These are phyloP conservation scores for Sporisorium sorghi DNA, from an alignment of 1,284 basidiomycete species.

Conservation along the genomic window DNA sequence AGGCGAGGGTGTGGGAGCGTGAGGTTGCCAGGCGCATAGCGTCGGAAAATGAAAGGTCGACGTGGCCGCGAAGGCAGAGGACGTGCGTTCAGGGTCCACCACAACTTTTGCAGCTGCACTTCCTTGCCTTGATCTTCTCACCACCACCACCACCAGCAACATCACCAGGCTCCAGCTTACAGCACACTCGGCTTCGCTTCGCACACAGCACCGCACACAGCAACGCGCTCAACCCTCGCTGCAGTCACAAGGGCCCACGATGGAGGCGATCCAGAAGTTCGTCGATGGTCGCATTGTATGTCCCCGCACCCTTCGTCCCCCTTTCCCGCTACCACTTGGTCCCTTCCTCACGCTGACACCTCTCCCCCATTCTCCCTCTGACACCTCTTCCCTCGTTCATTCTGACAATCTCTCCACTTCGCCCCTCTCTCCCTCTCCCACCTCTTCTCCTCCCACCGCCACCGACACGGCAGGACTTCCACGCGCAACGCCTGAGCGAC, in stretches of 20 bases:
- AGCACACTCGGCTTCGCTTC: background rate
- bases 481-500: constrained; percentile 38
- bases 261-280: constrained; percentile 36
- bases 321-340: background rate
- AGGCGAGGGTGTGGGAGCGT: background rate
- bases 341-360: background rate
- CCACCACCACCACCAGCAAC: too few relatives aligned
- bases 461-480: constrained; percentile 33
- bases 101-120: too few relatives aligned
- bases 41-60: background rate
- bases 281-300: constrained; percentile 50
- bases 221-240: too few relatives aligned
- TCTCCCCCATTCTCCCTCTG: too few relatives aligned
- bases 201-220: background rate
- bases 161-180: background rate
- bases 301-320: background rate
- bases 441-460: background rate
- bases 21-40: background rate
- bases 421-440: too few relatives aligned
- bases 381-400: too few relatives aligned
- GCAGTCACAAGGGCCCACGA: too few relatives aligned
- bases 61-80: background rate
- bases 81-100: too few relatives aligned
- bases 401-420: too few relatives aligned
- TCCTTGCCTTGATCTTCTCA: too few relatives aligned